Evolutionary conservation across 2,329 filamentous ascomycete species (phyloP).

Genomic region (Clonostachys solani): DNA sequence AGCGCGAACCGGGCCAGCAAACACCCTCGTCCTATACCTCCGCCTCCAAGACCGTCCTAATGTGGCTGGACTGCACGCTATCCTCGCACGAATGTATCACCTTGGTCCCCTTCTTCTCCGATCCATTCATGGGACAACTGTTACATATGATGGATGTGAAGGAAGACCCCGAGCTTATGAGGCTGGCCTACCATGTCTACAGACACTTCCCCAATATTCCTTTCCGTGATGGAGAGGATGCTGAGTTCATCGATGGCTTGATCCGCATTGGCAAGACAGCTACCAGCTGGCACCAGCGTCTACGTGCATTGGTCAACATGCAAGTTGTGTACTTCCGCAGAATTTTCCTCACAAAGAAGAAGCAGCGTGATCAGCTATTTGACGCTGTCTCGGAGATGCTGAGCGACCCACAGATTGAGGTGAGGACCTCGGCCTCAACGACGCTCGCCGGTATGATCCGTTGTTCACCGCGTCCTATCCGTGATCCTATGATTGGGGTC

Average conservation of each 20-base stretch:
- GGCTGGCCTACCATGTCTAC: conserved; percentile 93
- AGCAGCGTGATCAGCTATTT: conserved; percentile 77
- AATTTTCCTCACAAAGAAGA: conserved; percentile 75
- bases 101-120: conserved; percentile 85
- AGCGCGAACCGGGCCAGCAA: conserved; percentile 82
- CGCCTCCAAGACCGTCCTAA: conserved; percentile 89
- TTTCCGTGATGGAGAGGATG: conserved; percentile 81
- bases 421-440: conserved; percentile 85
- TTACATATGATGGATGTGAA: conserved; percentile 99
- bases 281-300: conserved; percentile 88
- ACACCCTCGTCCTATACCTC: conserved; percentile 93
- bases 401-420: conserved; percentile 85
- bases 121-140: conserved; percentile 84
- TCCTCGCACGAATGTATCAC: conserved; percentile 91
- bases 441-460: conserved; percentile 97
- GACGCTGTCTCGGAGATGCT: conserved; percentile 96
- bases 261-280: conserved; percentile 84
- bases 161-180: conserved; percentile 93
- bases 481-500: conserved; percentile 69
- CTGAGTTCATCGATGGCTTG: conserved; percentile 77
- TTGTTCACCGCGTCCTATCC: conserved; percentile 79
- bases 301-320: conserved; percentile 95
- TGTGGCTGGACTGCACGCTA: conserved; percentile 90
- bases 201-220: conserved; percentile 94
- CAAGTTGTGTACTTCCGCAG: conserved; percentile 98